These are phyloP conservation scores for Manihot esculenta DNA, from an alignment of 441 rosid genomes.

Conservation along the genomic window DNA sequence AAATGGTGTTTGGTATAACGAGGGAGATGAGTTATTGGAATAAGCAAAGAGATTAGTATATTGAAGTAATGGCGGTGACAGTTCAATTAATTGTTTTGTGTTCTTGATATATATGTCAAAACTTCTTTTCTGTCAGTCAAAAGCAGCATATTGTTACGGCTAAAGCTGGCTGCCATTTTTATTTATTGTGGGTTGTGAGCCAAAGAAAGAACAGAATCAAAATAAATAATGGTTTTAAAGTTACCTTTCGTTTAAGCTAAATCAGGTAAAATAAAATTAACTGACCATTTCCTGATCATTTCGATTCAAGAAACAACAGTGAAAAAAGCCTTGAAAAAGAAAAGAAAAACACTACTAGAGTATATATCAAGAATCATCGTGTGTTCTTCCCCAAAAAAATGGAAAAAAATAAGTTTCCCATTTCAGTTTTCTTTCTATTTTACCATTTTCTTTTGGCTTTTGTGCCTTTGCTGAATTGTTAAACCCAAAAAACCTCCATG, in stretches of 20 bases:
- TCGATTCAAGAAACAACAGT: not conserved
- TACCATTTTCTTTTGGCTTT: not conserved
- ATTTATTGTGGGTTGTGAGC: not conserved
- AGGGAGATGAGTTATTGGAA: conserved; percentile 14
- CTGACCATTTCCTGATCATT: not conserved
- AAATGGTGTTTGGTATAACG: too few species aligned
- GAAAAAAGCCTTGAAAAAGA: not conserved
- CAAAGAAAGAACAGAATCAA: not conserved
- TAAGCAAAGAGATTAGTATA: conserved; percentile 3
- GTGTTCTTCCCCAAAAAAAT: too few species aligned
- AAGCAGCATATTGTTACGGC: conserved; percentile 22
- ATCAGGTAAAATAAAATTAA: conserved; percentile 23
- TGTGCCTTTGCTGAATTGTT: not conserved
- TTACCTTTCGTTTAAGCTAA: conserved; percentile 16
- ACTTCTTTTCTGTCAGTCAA: conserved; percentile 26
- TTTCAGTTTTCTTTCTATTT: too few species aligned
- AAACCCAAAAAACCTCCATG: conserved; percentile 44
- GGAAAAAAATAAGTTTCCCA: too few species aligned
- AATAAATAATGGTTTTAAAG: not conserved
- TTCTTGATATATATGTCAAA: conserved; percentile 18
- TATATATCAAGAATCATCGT: not conserved
- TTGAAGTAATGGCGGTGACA: conserved; percentile 31
- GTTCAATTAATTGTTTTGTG: conserved; percentile 22
- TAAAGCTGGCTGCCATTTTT: conserved; percentile 7
- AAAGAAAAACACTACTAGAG: not conserved